phyloP scores from a whole-genome alignment of 768 basidiomycete species.

The Rickenella mellea region DNA sequence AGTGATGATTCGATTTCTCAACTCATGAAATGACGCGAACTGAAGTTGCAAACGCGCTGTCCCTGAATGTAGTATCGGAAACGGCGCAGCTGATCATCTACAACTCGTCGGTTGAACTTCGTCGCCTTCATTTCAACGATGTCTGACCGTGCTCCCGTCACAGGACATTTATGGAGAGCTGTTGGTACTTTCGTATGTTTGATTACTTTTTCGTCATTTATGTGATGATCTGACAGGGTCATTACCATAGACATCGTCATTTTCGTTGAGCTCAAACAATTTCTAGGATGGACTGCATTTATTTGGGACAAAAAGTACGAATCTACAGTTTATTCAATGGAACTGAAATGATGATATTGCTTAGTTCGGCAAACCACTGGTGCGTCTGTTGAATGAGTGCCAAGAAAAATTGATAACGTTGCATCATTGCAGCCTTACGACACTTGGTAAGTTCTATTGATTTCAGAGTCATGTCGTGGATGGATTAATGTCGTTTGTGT shows the following conservation, averaged over 20 bases:
- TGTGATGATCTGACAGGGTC: too few relatives aligned
- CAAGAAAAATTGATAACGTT: slow-evolving; percentile 1
- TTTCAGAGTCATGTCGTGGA: slow-evolving; percentile 6
- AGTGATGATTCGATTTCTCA: slow-evolving; percentile 2
- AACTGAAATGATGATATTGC: not conserved
- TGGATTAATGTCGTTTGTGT: not conserved
- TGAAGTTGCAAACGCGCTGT: not conserved
- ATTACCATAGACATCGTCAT: too few relatives aligned
- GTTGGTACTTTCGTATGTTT: slow-evolving; percentile 28
- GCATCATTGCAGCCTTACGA: slow-evolving; percentile 38
- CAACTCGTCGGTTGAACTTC: slow-evolving; percentile 50
- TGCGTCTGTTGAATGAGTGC: slow-evolving; percentile 23
- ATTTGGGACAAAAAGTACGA: slow-evolving; percentile 83
- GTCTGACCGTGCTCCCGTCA: slow-evolving; percentile 3
- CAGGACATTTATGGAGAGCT: slow-evolving; percentile 97
- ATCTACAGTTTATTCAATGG: not conserved
- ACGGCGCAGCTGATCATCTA: slow-evolving; percentile 90
- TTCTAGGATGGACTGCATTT: slow-evolving; percentile 87
- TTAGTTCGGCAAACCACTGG: slow-evolving; percentile 71
- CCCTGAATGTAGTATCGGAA: slow-evolving; percentile 57
- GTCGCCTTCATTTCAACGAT: not conserved
- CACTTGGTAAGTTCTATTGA: slow-evolving; percentile 34
- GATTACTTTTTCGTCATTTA: slow-evolving; percentile 2
- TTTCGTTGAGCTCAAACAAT: not conserved
- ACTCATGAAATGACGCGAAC: not conserved